Evolutionary conservation across 2,329 filamentous ascomycete genomes (phyloP), one percentile per base, ranked within the genome.

Genomic region (Colletotrichum liriopes): DNA sequence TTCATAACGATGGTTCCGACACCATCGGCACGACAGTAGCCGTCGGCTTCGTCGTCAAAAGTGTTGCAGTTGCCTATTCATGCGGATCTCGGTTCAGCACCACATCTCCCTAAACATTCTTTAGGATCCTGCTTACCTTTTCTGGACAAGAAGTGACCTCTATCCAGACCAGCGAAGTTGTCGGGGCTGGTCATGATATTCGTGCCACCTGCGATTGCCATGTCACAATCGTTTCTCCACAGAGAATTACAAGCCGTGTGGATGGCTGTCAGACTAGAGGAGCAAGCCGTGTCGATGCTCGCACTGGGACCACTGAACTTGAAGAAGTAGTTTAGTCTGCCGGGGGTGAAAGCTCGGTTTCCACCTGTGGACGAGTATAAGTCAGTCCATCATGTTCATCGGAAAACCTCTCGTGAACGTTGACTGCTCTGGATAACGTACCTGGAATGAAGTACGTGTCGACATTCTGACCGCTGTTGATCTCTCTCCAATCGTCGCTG

Each of bases 151-250:
- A n/a, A n/a, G n/a, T n/a, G n/a, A n/a, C n/a, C n/a, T n/a, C n/a
- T n/a, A n/a, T n/a, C n/a, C n/a, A n/a, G n/a, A n/a, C n/a, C n/a
- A n/a, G n/a, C n/a, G 81, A 90, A 90, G 82, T 89, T 89, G 78
- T 92, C 90, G 0, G 90, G 90, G 77, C 90, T 91, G 51, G 89
- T 91, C 64, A 92, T 77, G n/a, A 92, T 85, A 73, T 91, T 92
- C 29, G 89, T 80, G 71, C 90, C 91, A 74, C 91, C 90, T 16
- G 89, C 88, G 61, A 90, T 87, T 4, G 90, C 90, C 51, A 89
- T 91, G 76, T 92, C 90, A 75, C 88, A 90, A 75, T 92, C 90
- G 55, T 89, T 87, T 23, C 85, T 85, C 85, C 88, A 89, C 0
- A 93, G 84, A 1, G 89, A 89, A 41, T 87, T 90, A 79, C 90